Conservation (phyloP, 1,284 basidiomycete species). For the Cystobasidiaceae sp. region DNA sequence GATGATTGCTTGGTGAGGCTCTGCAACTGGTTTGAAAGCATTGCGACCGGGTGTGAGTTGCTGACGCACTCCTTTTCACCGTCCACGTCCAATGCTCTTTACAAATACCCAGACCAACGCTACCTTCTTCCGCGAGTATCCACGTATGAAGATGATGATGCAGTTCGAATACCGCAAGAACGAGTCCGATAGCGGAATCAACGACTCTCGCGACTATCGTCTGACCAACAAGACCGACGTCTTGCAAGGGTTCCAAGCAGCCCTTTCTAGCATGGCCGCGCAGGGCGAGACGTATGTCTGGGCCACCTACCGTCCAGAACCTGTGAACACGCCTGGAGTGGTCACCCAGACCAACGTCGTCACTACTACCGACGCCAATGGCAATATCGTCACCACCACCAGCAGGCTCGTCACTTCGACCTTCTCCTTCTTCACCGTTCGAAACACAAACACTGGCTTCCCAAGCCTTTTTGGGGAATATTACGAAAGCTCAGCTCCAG, state of each 20-base stretch:
- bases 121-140: constrained; percentile 27
- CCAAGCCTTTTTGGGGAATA: constrained; percentile 29
- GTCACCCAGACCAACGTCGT: constrained; percentile 21
- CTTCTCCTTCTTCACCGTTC: constrained; percentile 28
- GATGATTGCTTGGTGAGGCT: constrained; percentile 31
- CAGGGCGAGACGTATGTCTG: constrained; percentile 7
- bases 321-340: constrained; percentile 17
- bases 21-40: no score
- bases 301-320: constrained; percentile 27
- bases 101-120: constrained; percentile 25
- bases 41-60: no score
- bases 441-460: constrained; percentile 29
- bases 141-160: constrained; percentile 36
- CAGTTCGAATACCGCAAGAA: constrained; percentile 43
- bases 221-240: constrained; percentile 37
- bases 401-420: constrained; percentile 18
- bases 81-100: not conserved
- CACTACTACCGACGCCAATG: constrained; percentile 18
- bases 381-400: constrained; percentile 6
- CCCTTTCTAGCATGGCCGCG: constrained; percentile 22
- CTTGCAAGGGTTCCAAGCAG: constrained; percentile 34
- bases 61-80: not conserved
- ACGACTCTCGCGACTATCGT: constrained; percentile 41
- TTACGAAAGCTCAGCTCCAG: not conserved
- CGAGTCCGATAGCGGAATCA: constrained; percentile 35